Evolutionary conservation across 805 yeast species (phyloP), one percentile per base, ranked within the genome.

Genomic region (Starmerella sirachaensis): DNA sequence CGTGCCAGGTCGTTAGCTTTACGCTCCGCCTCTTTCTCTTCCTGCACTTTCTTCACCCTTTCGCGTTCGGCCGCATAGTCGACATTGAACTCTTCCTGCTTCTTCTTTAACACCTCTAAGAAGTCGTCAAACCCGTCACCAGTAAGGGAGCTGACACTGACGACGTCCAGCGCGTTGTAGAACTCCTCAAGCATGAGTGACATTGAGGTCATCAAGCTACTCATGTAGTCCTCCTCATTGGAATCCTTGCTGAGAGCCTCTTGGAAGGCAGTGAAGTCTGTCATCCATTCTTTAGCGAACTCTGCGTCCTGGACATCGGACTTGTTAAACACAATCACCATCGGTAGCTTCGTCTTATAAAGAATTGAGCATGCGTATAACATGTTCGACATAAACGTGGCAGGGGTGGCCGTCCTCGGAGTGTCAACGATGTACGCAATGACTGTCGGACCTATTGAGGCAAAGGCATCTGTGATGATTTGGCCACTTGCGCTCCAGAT

Each of bases 401-500:
- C 81, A 29, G 98, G 98, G 2, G 93, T 77, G 1, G 93, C 66
- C 43, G 86, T 80, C 57, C 98, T 70, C 35, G 98, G 98, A 1
- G 98, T 91, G 56, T 91, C 99, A 19, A 91, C 91, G 45, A 91
- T 78, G 57, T 91, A 91, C 0, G 97, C 97, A 46, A 91, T 74
- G 19, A 91, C 83, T 0, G 98, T 91, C 13, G 99, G 99, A 57
- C 84, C 83, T 4, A 93, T 75, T 0, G 94, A 79, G 1, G 97
- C 98, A 62, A 91, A 82, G 0, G 96, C 85, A 56, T 91, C 98
- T 1, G 97, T 88, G 42, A 91, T 80, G 45, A 91, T 91, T 17
- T 95, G 72, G 10, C 99, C 99, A 17, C 94, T 81, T 0, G 98
- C 98, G 31, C 93, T 78, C 98, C 99, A 91, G 29, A 91, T 85